These are phyloP conservation scores for Neurospora discreta DNA, from an alignment of 495 filamentous ascomycete genomes.

Conservation along the genomic window DNA sequence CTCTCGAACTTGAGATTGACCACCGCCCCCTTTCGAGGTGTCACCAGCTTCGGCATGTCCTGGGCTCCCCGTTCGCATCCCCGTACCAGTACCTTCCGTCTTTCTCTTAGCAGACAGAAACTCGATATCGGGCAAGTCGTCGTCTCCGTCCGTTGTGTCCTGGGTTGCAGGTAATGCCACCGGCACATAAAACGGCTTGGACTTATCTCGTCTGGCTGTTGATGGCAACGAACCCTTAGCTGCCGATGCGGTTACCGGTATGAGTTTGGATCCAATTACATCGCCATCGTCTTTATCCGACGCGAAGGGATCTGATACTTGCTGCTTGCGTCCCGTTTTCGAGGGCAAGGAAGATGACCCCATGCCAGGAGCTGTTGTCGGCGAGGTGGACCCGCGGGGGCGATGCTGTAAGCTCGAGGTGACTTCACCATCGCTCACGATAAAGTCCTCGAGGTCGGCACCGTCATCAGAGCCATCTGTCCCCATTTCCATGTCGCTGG, in stretches of 20 bases:
- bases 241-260: neutral
- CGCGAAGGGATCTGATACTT: neutral
- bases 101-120: conserved; percentile 14
- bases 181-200: conserved; percentile 23
- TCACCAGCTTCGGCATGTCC: neutral
- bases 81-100: neutral
- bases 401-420: conserved; percentile 24
- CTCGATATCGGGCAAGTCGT: conserved; percentile 27
- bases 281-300: neutral
- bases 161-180: conserved; percentile 21
- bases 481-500: conserved; percentile 30
- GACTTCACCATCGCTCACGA: conserved; percentile 32
- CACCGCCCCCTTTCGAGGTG: neutral
- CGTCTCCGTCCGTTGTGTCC: conserved; percentile 15
- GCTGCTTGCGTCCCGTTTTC: neutral
- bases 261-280: neutral
- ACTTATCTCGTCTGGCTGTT: neutral
- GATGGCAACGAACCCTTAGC: neutral
- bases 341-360: conserved; percentile 7
- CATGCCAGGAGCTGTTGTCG: conserved; percentile 11
- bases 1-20: neutral
- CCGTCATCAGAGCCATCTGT: conserved; percentile 36
- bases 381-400: conserved; percentile 17
- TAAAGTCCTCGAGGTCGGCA: conserved; percentile 32
- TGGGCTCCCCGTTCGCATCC: neutral